phyloP scores from a whole-genome alignment of 805 yeast genomes.

The Candida michaelii region DNA sequence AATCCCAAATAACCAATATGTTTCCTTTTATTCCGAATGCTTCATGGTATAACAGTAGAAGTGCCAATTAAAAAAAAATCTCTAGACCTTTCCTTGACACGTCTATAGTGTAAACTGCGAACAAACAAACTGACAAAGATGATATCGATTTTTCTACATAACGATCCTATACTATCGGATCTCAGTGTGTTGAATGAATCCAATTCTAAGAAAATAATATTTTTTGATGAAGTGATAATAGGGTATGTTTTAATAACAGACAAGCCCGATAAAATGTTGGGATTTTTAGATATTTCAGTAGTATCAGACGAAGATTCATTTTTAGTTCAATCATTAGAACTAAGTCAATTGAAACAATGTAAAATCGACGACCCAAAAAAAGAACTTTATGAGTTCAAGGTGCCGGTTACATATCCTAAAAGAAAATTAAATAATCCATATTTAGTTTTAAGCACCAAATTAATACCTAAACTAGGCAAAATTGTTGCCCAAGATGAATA shows the following conservation, averaged over 20 bases:
- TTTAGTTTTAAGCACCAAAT: constrained; percentile 20
- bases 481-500: constrained; percentile 2
- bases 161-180: neutral
- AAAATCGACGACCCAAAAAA: constrained; percentile 4
- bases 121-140: neutral
- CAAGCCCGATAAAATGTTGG: neutral
- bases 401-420: constrained; percentile 31
- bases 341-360: constrained; percentile 1
- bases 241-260: constrained; percentile 6
- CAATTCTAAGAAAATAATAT: constrained; percentile 2
- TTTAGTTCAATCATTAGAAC: constrained; percentile 7
- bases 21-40: too few species aligned
- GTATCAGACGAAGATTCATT: constrained; percentile 14
- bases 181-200: neutral
- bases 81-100: neutral
- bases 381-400: constrained; percentile 29
- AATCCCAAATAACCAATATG: too few species aligned
- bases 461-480: constrained; percentile 9
- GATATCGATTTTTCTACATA: constrained; percentile 5
- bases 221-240: constrained; percentile 8
- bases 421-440: constrained; percentile 27
- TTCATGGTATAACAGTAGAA: too few species aligned
- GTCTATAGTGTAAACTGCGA: neutral
- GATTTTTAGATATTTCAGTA: constrained; percentile 10
- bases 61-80: too few species aligned